These are phyloP conservation scores for Bondarzewia mesenterica DNA, from an alignment of 1,284 basidiomycete species.

Conservation along the genomic window DNA sequence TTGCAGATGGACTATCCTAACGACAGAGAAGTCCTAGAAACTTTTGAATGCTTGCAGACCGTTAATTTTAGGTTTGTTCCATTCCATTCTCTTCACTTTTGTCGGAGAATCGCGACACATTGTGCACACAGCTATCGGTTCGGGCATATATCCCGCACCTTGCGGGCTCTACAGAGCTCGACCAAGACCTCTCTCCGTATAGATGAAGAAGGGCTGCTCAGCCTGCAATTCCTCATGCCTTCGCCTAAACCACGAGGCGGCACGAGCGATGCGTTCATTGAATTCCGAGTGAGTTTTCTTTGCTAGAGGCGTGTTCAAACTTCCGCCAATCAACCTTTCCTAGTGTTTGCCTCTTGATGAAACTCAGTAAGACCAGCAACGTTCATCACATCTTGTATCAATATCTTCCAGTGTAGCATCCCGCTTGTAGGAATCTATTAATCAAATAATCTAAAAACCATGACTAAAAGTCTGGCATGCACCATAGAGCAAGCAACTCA, in stretches of 20 bases:
- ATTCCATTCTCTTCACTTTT: not conserved
- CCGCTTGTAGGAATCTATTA: not conserved
- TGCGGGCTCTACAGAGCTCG: constrained; percentile 70
- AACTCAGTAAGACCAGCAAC: constrained; percentile 10
- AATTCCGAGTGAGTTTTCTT: constrained; percentile 75
- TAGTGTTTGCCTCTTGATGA: constrained; percentile 51
- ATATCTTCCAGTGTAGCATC: not conserved
- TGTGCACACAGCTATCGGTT: constrained; percentile 73
- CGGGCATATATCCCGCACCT: constrained; percentile 58
- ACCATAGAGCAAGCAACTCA: too few relatives aligned
- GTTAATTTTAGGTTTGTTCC: constrained; percentile 76
- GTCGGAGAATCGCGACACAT: too few relatives aligned
- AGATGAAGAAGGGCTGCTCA: constrained; percentile 71
- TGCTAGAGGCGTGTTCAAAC: too few relatives aligned
- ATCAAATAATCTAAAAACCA: not conserved
- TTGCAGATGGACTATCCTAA: constrained; percentile 88
- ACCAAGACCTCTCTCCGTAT: constrained; percentile 84
- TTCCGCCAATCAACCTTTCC: too few relatives aligned
- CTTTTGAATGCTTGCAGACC: constrained; percentile 66
- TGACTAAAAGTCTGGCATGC: too few relatives aligned
- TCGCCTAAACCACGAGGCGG: constrained; percentile 40
- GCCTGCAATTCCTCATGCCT: constrained; percentile 84
- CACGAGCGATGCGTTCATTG: constrained; percentile 61
- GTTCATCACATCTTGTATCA: not conserved
- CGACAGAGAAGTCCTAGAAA: constrained; percentile 82